A percentile compares a stretch with the other conserved stretches of the same genome.
These are phyloP conservation scores for Tetragonia tetragonoides DNA, from an alignment of 148 eudicot genomes.

Conservation along the genomic window DNA sequence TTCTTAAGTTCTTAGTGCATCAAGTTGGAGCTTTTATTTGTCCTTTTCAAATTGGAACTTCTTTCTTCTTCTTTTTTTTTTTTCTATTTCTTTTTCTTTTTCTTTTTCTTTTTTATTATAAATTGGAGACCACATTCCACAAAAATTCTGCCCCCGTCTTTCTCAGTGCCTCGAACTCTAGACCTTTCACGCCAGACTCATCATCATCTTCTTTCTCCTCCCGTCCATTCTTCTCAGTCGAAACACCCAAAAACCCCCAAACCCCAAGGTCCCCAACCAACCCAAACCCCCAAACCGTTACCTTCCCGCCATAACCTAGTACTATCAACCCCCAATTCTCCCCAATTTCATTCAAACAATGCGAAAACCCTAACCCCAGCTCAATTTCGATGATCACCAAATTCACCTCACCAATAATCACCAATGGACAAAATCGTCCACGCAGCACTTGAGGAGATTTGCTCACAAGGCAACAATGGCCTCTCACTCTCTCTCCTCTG, in stretches of 20 bases:
- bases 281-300: constrained; percentile 5
- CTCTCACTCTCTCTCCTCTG: constrained; percentile 52
- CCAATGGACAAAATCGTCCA: constrained; percentile 63
- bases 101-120: too few species aligned
- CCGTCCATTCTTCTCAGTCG: neutral
- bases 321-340: neutral
- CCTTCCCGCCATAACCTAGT: constrained; percentile 16
- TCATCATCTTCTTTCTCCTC: neutral
- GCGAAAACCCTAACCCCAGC: neutral
- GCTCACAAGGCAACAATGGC: constrained; percentile 53
- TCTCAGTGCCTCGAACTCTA: constrained; percentile 6
- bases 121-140: too few species aligned
- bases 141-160: neutral
- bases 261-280: neutral
- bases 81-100: too few species aligned
- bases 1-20: too few species aligned
- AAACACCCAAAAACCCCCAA: neutral
- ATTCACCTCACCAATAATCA: too few species aligned
- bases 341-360: constrained; percentile 8
- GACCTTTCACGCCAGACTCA: neutral
- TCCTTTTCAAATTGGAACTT: too few species aligned
- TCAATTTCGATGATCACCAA: too few species aligned
- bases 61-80: too few species aligned
- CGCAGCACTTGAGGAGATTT: constrained; percentile 66
- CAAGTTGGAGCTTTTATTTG: too few species aligned